Percentiles rank a stretch among this genome's conserved stretches.
Evolutionary conservation across 305 asterid species (phyloP).

Genomic region (Fraxinus floribunda): DNA sequence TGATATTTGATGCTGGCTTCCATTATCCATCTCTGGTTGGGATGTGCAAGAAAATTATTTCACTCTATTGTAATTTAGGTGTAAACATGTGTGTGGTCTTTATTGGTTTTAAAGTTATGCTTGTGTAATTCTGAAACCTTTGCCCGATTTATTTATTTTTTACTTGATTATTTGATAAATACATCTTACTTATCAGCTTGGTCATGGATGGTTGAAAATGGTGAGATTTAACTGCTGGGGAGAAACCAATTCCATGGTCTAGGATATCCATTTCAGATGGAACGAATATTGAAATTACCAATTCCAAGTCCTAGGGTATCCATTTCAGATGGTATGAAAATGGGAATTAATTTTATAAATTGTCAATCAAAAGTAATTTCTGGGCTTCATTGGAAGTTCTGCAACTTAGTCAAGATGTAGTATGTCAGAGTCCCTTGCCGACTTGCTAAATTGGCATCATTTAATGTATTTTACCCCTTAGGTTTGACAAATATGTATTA

Average conservation of each 20-base stretch:
- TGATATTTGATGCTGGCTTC: neutral
- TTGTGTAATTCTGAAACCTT: neutral
- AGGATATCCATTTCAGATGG: neutral
- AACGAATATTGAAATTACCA: neutral
- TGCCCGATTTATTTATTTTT: neutral
- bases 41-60: neutral
- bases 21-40: neutral
- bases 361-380: neutral
- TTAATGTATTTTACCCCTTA: neutral
- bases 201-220: neutral
- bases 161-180: neutral
- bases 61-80: neutral
- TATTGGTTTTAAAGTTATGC: neutral
- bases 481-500: neutral
- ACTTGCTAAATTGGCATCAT: neutral
- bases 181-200: neutral
- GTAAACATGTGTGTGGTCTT: neutral
- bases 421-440: neutral
- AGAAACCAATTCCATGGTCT: neutral
- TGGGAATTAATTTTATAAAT: neutral
- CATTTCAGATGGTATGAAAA: no score
- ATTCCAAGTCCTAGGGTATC: neutral
- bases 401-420: neutral
- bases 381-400: neutral
- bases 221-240: neutral